Percentiles rank a stretch among this genome's conserved stretches.
These are phyloP conservation scores for Solanum appendiculatum DNA, from an alignment of 257 asterid species.

Conservation along the genomic window DNA sequence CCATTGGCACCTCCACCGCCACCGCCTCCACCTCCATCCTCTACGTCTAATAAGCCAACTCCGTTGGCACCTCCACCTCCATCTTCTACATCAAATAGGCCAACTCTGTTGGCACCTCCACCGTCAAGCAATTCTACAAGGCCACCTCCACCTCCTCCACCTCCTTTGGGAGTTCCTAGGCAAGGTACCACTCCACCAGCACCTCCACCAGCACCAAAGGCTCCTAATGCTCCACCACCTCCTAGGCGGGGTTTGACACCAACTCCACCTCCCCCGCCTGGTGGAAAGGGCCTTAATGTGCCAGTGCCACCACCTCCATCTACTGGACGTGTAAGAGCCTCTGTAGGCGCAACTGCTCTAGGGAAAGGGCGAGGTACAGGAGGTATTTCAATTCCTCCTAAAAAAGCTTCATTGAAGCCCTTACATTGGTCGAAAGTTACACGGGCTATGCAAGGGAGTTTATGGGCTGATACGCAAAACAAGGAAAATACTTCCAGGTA, in stretches of 20 bases:
- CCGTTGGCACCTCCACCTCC: constrained; percentile 13
- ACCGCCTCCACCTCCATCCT: constrained; percentile 14
- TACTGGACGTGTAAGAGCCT: constrained; percentile 62
- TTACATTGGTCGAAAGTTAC: constrained; percentile 98
- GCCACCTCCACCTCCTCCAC: constrained; percentile 23
- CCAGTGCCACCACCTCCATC: constrained; percentile 39
- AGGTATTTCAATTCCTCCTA: constrained; percentile 74
- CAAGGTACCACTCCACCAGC: constrained; percentile 22
- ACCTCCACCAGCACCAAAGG: constrained; percentile 31
- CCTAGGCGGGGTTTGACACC: constrained; percentile 40
- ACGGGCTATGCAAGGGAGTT: constrained; percentile 91
- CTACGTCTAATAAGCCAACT: constrained; percentile 10
- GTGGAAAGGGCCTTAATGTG: constrained; percentile 20
- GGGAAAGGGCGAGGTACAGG: constrained; percentile 50
- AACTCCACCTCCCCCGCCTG: constrained; percentile 41
- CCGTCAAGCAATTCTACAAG: constrained; percentile 1
- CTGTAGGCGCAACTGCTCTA: constrained; percentile 27
- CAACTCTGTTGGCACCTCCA: constrained; percentile 12
- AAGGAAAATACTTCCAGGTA: constrained; percentile 76
- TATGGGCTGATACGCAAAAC: constrained; percentile 92
- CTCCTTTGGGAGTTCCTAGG: constrained; percentile 30
- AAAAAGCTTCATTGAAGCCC: constrained; percentile 78
- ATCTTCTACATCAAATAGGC: constrained; percentile 13
- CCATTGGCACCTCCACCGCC: constrained; percentile 5
- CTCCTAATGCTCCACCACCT: constrained; percentile 36